Conservation (phyloP, 306 rosid genomes). For the Alnus rubra region DNA sequence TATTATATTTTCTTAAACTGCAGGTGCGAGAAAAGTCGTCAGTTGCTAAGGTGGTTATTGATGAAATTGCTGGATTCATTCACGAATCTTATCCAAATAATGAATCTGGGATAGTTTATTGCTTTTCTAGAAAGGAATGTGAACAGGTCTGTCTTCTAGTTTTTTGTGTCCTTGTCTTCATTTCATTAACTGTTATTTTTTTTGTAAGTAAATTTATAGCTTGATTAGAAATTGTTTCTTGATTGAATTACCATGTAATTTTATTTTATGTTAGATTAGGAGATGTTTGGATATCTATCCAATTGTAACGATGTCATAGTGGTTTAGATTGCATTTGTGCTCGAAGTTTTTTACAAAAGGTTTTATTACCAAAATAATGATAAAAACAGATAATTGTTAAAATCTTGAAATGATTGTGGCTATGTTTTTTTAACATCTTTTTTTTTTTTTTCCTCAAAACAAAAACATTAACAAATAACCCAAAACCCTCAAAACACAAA, state of each 20-base stretch:
- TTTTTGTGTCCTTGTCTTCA: constrained; percentile 14
- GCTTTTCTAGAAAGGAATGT: constrained; percentile 94
- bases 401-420: neutral
- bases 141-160: constrained; percentile 62
- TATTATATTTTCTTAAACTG: constrained; percentile 22
- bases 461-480: neutral
- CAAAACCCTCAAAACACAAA: no score
- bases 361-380: neutral
- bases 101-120: constrained; percentile 90
- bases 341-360: neutral
- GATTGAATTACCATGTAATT: neutral
- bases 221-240: neutral
- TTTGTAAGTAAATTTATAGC: neutral
- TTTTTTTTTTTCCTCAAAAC: no score
- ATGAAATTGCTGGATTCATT: constrained; percentile 75
- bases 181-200: neutral
- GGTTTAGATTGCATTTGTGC: neutral
- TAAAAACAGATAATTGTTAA: neutral
- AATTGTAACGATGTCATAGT: neutral
- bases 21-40: constrained; percentile 92
- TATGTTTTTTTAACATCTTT: no score
- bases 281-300: neutral
- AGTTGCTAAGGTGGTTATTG: constrained; percentile 72
- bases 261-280: neutral
- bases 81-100: constrained; percentile 70